Evolutionary conservation across 2,329 filamentous ascomycete genomes (phyloP).

Genomic region (Epicoccum nigrum): DNA sequence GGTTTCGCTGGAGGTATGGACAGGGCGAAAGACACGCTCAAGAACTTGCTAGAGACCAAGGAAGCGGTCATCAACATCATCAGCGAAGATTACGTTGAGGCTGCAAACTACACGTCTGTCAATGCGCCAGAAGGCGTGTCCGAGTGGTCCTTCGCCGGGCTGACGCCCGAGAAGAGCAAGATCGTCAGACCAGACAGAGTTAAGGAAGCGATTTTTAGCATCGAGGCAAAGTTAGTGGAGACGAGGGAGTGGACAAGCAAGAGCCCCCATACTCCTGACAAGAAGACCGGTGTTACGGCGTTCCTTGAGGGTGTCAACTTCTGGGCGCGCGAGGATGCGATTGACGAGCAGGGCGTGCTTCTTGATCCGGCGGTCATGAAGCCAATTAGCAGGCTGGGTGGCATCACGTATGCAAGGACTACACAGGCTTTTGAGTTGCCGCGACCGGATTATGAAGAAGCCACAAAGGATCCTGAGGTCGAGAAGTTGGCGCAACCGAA

Average conservation of each 20-base stretch:
- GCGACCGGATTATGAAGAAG: constrained; percentile 58
- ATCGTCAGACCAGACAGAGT: constrained; percentile 75
- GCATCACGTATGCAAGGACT: constrained; percentile 79
- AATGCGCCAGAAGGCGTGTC: constrained; percentile 77
- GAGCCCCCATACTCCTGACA: constrained; percentile 64
- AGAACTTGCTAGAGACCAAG: constrained; percentile 71
- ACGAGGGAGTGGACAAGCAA: constrained; percentile 78
- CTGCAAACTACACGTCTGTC: constrained; percentile 80
- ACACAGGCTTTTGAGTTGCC: constrained; percentile 75
- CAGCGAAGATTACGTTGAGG: constrained; percentile 82
- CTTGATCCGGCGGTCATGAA: constrained; percentile 77
- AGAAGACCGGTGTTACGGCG: constrained; percentile 75
- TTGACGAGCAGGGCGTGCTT: constrained; percentile 76
- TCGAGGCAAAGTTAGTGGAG: constrained; percentile 80
- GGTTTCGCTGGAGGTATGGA: constrained; percentile 64
- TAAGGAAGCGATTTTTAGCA: constrained; percentile 78
- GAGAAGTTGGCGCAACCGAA: constrained; percentile 62
- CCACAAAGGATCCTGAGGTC: constrained; percentile 58
- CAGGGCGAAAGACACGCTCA: constrained; percentile 77
- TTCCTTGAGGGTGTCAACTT: constrained; percentile 85
- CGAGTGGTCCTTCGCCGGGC: constrained; percentile 80
- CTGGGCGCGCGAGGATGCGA: constrained; percentile 87
- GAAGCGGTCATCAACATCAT: constrained; percentile 88
- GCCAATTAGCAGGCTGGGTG: constrained; percentile 79
- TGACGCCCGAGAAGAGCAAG: constrained; percentile 71